Evolutionary conservation across 768 basidiomycete genomes (phyloP), one percentile per base, ranked within the genome.

Genomic region (Scleroderma bovista): DNA sequence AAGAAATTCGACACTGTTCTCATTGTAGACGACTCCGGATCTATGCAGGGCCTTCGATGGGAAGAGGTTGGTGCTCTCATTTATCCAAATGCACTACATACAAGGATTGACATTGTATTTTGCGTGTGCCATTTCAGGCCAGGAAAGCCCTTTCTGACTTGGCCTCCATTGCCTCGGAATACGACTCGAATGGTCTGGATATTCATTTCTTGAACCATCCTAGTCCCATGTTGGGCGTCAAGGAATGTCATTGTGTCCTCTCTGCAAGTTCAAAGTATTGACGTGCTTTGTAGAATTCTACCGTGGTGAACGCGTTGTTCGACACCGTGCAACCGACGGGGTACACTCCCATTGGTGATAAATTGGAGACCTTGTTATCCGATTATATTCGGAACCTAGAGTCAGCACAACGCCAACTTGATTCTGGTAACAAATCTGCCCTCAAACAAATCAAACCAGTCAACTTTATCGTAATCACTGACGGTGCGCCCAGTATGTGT

Each of bases 391-490:
- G 58, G 16, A 57, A 52, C 26, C 63, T 70, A 9, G 69, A 74
- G 43, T 20, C 42, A 8, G 75, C 70, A 2, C 59, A 65, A 32
- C 53, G 47, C 26, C 51, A 26, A 41, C 57, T 56, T 15, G 54
- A 55, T 6, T 60, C 47, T 6, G 67, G 65, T 10, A 60, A 66
- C 22, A 5, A 16, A 7, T 37, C 36, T 5, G 57, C 61, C 1
- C 47, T 69, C 46, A 60, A 66, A 47, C 55, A 57, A 31, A 70
- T 81, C 13, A 84, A 81, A 54, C 79, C 78, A 0, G 61, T 81
- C 20, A 84, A 83, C 54, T 75, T 73, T 43, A 73, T 86, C 11
- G 65, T 85, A 23, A 71, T 86, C 33, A 85, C 83, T 0, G 84
- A 85, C 55, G 83, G 83, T n/a, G 72, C 64, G 3, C 74, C 83